These are phyloP conservation scores for Cochlearia excelsa DNA, from an alignment of 345 rosid genomes.

Conservation along the genomic window DNA sequence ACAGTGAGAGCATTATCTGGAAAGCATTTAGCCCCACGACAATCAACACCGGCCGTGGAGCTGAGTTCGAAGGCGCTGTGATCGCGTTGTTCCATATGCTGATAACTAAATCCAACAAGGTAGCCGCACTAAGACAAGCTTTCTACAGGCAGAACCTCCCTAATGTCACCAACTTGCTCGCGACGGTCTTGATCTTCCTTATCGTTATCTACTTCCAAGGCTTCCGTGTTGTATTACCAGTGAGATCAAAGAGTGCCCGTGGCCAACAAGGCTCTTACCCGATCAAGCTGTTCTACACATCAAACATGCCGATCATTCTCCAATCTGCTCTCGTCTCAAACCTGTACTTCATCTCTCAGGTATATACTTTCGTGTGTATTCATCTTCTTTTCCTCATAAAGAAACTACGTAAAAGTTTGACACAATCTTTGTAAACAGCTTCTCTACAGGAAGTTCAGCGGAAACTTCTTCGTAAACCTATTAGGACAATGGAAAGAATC, in stretches of 20 bases:
- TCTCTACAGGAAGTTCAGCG: constrained; percentile 26
- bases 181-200: constrained; percentile 29
- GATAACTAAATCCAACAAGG: constrained; percentile 57
- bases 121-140: constrained; percentile 66
- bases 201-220: too few relatives aligned
- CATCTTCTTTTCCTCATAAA: not conserved
- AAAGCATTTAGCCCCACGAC: constrained; percentile 76
- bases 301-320: constrained; percentile 79
- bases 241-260: too few relatives aligned
- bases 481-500: constrained; percentile 74
- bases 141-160: constrained; percentile 74
- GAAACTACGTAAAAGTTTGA: too few relatives aligned
- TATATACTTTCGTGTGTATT: constrained; percentile 10
- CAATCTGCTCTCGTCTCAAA: constrained; percentile 77
- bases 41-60: too few relatives aligned
- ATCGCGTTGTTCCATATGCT: constrained; percentile 45
- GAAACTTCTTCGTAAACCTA: constrained; percentile 65
- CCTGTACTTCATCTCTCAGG: constrained; percentile 75
- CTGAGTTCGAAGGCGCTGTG: too few relatives aligned
- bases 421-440: constrained; percentile 40
- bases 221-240: too few relatives aligned
- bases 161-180: constrained; percentile 72
- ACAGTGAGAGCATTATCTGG: constrained; percentile 73
- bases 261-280: too few relatives aligned
- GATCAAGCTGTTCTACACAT: constrained; percentile 72